Base-by-base conservation (phyloP, 2,329 filamentous ascomycete genomes). In the Blastomyces silverae region DNA sequence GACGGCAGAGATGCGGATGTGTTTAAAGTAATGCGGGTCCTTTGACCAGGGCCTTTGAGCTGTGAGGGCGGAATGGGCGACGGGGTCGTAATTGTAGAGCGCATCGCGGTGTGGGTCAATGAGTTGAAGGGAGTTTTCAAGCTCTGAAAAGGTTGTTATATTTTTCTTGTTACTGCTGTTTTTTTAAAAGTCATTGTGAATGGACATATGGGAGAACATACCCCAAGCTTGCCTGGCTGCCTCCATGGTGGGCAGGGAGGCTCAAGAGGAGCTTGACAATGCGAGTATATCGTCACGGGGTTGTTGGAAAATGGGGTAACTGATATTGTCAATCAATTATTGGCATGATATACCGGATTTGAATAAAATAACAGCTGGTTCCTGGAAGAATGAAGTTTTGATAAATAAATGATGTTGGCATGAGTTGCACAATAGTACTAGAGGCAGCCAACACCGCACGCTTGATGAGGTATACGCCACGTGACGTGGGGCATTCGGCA, bases 1-100 rank as follows among this genome's bases (percentile, higher is more conserved):
- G 15, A 96, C 88, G 65, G 94, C 92, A 62, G 91, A 95, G 78
- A 99, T 93, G 72, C 92, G 91, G 58, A 97, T 91, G 63, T 89
- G 85, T 76, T 93, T 95, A 85, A 97, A 99, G 82, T 97, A 88
- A 77, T 91, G 84, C 0, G 89, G 88, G 73, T 97, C 87, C 58
- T 81, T 81, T 61, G 80, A 81, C 94, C 94, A 97, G 67, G 92
- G 92, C 63, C 84, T 84, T 28, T 83, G 80, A 13, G 83, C 79
- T 67, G 83, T 83, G 69, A 89, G 84, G 48, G 82, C 79, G 73
- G 89, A 89, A 72, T 94, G 89, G 55, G 85, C 84, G 1, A 81
- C 81, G 67, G 81, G 76, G 69, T 92, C 85, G 81, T 94, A 96
- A 73, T 85, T 84, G 82, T 97, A 99, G 71, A 99, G 90, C 57